Conservation (phyloP, 2,329 filamentous ascomycete species). For the Hymenotorrendiella dingleyae region DNA sequence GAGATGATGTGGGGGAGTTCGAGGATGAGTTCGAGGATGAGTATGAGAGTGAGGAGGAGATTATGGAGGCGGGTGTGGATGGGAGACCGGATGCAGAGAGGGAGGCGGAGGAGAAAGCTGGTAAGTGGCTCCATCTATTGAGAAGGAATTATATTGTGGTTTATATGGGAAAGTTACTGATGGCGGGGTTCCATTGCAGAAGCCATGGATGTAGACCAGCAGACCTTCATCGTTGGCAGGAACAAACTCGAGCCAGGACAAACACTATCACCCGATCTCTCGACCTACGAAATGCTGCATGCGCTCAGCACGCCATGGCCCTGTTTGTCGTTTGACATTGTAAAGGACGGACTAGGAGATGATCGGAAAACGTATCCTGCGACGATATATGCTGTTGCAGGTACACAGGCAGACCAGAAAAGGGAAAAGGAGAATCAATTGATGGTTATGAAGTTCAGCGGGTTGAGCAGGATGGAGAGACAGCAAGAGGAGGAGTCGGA, state of each 20-base stretch:
- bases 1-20: slow-evolving; percentile 77
- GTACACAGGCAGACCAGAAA: slow-evolving; percentile 79
- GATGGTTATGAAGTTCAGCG: slow-evolving; percentile 94
- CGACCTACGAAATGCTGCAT: slow-evolving; percentile 98
- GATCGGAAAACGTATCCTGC: slow-evolving; percentile 89
- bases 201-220: slow-evolving; percentile 89
- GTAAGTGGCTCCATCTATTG: slow-evolving; percentile 35
- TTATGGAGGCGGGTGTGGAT: slow-evolving; percentile 90
- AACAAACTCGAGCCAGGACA: slow-evolving; percentile 88
- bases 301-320: slow-evolving; percentile 92
- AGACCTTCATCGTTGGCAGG: slow-evolving; percentile 92
- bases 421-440: slow-evolving; percentile 83
- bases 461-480: slow-evolving; percentile 79
- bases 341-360: slow-evolving; percentile 80
- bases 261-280: slow-evolving; percentile 82
- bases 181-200: no score
- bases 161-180: slow-evolving; percentile 49
- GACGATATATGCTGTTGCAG: slow-evolving; percentile 89
- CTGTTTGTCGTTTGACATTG: slow-evolving; percentile 90
- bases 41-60: slow-evolving; percentile 87
- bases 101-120: slow-evolving; percentile 78
- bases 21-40: slow-evolving; percentile 95
- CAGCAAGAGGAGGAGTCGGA: slow-evolving; percentile 60
- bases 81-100: slow-evolving; percentile 87
- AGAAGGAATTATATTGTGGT: slow-evolving; percentile 14